Evolutionary conservation across 768 basidiomycete species (phyloP).

Genomic region (Punctularia strigosozonata): DNA sequence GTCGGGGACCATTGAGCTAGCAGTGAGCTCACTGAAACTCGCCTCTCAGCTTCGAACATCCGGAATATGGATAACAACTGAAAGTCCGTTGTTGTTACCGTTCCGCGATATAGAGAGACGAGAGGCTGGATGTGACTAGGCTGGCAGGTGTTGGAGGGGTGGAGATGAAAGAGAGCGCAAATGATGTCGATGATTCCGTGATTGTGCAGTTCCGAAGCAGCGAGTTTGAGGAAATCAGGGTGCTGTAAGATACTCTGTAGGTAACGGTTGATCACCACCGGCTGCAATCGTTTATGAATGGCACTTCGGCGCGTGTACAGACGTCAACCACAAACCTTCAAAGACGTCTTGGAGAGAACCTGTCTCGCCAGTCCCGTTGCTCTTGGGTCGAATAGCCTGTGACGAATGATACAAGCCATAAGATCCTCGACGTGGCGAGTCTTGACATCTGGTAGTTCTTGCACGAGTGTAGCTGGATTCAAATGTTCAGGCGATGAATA

Average conservation of each 20-base stretch:
- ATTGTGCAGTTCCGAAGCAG: slow-evolving; percentile 19
- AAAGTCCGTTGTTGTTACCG: slow-evolving; percentile 52
- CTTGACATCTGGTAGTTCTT: slow-evolving; percentile 28
- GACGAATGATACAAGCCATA: slow-evolving; percentile 49
- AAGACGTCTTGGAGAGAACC: slow-evolving; percentile 12
- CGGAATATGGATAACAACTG: slow-evolving; percentile 64
- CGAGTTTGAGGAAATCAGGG: slow-evolving; percentile 42
- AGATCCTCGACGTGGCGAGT: slow-evolving; percentile 61
- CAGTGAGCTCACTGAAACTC: slow-evolving; percentile 49
- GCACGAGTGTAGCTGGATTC: slow-evolving; percentile 7
- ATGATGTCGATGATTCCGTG: slow-evolving; percentile 45
- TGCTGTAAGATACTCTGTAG: slow-evolving; percentile 71
- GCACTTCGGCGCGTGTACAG: neutral
- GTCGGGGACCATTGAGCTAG: slow-evolving; percentile 56
- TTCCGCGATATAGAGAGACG: slow-evolving; percentile 62
- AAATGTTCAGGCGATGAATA: neutral
- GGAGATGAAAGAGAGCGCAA: slow-evolving; percentile 55
- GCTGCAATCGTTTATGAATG: slow-evolving; percentile 25
- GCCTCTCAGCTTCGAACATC: slow-evolving; percentile 64
- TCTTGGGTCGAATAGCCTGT: slow-evolving; percentile 31
- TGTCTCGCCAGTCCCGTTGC: slow-evolving; percentile 17
- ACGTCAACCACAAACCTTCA: slow-evolving; percentile 45
- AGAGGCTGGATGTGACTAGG: slow-evolving; percentile 74
- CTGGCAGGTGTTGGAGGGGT: slow-evolving; percentile 80
- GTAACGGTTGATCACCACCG: slow-evolving; percentile 59